These are phyloP conservation scores for Xylariales sp. DNA, from an alignment of 2,329 filamentous ascomycete genomes.

Conservation along the genomic window DNA sequence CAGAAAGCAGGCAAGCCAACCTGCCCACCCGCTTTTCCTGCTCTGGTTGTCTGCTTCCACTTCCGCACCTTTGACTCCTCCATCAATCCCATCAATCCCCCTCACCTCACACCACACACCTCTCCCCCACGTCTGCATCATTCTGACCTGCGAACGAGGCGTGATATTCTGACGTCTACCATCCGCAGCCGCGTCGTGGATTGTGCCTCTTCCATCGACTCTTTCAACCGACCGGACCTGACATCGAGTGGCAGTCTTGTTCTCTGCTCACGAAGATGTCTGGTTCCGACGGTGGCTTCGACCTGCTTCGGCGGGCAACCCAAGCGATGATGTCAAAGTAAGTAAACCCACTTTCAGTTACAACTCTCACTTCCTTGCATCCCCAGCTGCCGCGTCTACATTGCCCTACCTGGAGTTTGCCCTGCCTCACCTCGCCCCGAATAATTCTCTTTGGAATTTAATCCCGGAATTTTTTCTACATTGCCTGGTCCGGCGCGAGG, in stretches of 20 bases:
- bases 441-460: constrained; percentile 2
- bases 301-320: constrained; percentile 56
- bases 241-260: constrained; percentile 2
- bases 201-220: neutral
- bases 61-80: neutral
- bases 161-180: neutral
- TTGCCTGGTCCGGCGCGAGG: neutral
- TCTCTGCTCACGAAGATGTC: constrained; percentile 37
- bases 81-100: constrained; percentile 2
- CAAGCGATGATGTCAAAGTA: constrained; percentile 60
- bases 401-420: constrained; percentile 2
- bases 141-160: neutral
- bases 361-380: constrained; percentile 19
- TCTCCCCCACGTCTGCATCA: neutral
- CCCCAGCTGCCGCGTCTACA: constrained; percentile 1
- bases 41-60: neutral
- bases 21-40: constrained; percentile 3
- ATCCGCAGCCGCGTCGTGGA: neutral
- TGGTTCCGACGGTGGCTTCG: constrained; percentile 48
- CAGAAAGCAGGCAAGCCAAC: constrained; percentile 1
- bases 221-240: constrained; percentile 1
- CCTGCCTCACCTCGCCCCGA: too few species aligned
- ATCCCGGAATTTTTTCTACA: neutral
- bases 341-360: constrained; percentile 23
- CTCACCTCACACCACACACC: neutral